phyloP scores from a whole-genome alignment of 2,329 filamentous ascomycete genomes.

The Pseudofabraea citricarpa region DNA sequence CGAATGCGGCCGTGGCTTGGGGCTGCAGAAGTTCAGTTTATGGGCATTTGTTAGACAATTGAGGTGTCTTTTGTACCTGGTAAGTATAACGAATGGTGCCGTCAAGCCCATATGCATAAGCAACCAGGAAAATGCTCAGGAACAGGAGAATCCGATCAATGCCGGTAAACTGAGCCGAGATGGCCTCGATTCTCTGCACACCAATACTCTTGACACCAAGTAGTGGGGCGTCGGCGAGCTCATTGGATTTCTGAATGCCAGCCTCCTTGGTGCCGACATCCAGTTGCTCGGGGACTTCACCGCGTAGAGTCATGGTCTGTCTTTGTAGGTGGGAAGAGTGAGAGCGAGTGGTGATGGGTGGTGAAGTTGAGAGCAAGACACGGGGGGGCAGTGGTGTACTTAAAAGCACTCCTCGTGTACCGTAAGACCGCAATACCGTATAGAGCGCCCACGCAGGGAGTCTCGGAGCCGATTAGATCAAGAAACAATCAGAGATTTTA shows the following conservation, averaged over 20 bases:
- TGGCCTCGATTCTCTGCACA: slow-evolving; percentile 53
- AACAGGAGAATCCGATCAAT: slow-evolving; percentile 54
- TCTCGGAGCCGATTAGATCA: too few species aligned
- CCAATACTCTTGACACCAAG: slow-evolving; percentile 39
- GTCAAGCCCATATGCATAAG: slow-evolving; percentile 60
- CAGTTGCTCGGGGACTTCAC: neutral
- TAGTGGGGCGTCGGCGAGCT: neutral
- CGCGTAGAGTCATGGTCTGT: neutral
- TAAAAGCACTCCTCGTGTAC: too few species aligned
- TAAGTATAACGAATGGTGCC: slow-evolving; percentile 51
- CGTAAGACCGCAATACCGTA: too few species aligned
- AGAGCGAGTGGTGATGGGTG: too few species aligned
- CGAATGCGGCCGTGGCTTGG: slow-evolving; percentile 46
- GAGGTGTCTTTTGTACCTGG: too few species aligned
- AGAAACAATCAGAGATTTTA: too few species aligned
- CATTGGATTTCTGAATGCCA: neutral
- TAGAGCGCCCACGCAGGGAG: too few species aligned
- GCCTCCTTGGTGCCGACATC: neutral
- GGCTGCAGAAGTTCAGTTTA: too few species aligned
- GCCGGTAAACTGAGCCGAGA: slow-evolving; percentile 46
- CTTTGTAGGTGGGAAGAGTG: too few species aligned
- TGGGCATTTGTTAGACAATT: too few species aligned
- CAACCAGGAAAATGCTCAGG: slow-evolving; percentile 54
- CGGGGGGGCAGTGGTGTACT: too few species aligned
- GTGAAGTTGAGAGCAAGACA: too few species aligned